phyloP scores from a whole-genome alignment of 495 filamentous ascomycete genomes.

The Tricharina praecox region DNA sequence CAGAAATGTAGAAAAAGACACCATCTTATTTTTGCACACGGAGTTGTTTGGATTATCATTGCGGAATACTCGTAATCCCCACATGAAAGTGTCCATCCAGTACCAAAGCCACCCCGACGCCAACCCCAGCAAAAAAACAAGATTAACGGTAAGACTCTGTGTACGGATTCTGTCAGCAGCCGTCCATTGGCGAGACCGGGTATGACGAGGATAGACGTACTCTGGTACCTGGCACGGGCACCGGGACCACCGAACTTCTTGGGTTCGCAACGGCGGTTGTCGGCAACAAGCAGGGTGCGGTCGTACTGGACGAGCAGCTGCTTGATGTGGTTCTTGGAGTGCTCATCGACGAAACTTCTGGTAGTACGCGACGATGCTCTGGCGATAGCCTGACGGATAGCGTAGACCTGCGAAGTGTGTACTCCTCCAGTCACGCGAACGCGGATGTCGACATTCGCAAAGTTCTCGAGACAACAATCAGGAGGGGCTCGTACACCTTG shows the following conservation, averaged over 20 bases:
- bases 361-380: constrained; percentile 98
- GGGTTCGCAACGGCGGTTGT: constrained; percentile 85
- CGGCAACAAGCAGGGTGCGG: constrained; percentile 89
- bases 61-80: too few species aligned
- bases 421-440: constrained; percentile 92
- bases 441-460: constrained; percentile 90
- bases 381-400: constrained; percentile 95
- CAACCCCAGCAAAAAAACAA: constrained; percentile 1
- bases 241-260: constrained; percentile 90
- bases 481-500: constrained; percentile 98
- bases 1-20: not conserved
- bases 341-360: constrained; percentile 99
- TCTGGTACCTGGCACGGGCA: constrained; percentile 94
- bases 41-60: too few species aligned
- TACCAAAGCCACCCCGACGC: too few species aligned
- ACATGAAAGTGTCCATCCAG: too few species aligned
- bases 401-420: constrained; percentile 96
- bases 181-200: not conserved
- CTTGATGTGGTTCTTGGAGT: constrained; percentile 99
- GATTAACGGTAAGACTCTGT: constrained; percentile 46
- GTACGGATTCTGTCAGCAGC: not conserved
- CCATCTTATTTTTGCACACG: too few species aligned
- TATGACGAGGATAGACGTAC: too few species aligned
- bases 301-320: constrained; percentile 85
- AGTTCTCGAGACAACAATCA: constrained; percentile 91